Conservation (phyloP, 169 alveolate genomes). For the Plasmodium blacklocki region DNA sequence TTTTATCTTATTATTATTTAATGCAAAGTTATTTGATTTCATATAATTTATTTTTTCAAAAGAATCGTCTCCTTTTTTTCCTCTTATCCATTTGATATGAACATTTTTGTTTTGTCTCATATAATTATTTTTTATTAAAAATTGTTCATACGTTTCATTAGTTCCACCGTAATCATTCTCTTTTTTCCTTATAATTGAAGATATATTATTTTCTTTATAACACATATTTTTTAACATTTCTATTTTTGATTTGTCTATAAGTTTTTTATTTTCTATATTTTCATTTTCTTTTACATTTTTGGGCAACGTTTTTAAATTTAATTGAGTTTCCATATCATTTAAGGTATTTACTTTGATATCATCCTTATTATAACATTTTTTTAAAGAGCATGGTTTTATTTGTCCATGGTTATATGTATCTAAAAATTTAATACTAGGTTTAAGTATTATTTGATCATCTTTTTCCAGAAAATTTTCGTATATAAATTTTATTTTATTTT, state of each 20-base stretch:
- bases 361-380: not conserved
- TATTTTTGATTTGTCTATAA: not conserved
- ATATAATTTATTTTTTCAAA: not conserved
- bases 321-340: not conserved
- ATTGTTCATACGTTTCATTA: too few relatives aligned
- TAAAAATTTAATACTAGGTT: not conserved
- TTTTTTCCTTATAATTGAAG: not conserved
- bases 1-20: not conserved
- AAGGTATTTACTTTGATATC: not conserved
- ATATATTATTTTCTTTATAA: not conserved
- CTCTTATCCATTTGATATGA: not conserved
- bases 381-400: constrained; percentile 5
- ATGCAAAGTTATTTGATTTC: not conserved
- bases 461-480: not conserved
- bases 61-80: not conserved
- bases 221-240: not conserved
- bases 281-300: not conserved
- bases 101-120: not conserved
- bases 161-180: too few relatives aligned
- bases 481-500: not conserved
- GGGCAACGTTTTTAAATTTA: not conserved
- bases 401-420: constrained; percentile 1
- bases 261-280: not conserved
- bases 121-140: not conserved
- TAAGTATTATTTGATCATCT: not conserved